Evolutionary conservation across 1,139 yeast species (phyloP).

Genomic region (Kodamaea arcana): DNA sequence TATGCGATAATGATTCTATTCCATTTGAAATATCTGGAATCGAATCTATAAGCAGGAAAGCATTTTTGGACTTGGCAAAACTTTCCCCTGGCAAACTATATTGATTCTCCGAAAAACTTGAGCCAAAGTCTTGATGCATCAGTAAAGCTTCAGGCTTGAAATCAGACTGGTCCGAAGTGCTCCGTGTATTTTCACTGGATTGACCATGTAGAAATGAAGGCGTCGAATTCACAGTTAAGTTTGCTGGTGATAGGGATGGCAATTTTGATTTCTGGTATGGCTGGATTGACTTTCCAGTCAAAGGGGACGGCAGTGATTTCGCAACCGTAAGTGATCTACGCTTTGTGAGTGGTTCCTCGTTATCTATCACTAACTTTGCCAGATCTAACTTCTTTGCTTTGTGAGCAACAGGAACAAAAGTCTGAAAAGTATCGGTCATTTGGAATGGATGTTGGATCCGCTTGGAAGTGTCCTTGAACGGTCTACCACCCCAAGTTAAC

Average conservation of each 20-base stretch:
- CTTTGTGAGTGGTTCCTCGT: background rate
- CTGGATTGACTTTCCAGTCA: too few relatives aligned
- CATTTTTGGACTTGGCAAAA: background rate
- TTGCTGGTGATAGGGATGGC: too few relatives aligned
- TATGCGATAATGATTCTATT: conserved; percentile 25
- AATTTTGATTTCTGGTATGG: too few relatives aligned
- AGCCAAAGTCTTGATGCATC: background rate
- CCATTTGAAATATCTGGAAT: conserved; percentile 22
- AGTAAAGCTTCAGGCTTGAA: background rate
- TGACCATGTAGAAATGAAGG: conserved; percentile 12
- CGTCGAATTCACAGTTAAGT: background rate
- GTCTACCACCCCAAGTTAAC: conserved; percentile 78
- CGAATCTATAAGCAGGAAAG: background rate
- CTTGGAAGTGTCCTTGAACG: conserved; percentile 39
- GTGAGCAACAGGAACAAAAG: background rate
- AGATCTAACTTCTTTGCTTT: background rate
- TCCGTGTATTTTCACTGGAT: conserved; percentile 9
- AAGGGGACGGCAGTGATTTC: background rate
- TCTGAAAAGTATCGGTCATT: background rate
- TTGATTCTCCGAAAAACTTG: background rate
- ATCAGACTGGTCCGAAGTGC: background rate
- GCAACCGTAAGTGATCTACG: background rate
- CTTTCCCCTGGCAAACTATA: background rate
- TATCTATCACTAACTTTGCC: background rate
- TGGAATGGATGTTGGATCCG: conserved; percentile 15